These are phyloP conservation scores for Periconia digitata DNA, from an alignment of 2,329 filamentous ascomycete genomes.

Conservation along the genomic window DNA sequence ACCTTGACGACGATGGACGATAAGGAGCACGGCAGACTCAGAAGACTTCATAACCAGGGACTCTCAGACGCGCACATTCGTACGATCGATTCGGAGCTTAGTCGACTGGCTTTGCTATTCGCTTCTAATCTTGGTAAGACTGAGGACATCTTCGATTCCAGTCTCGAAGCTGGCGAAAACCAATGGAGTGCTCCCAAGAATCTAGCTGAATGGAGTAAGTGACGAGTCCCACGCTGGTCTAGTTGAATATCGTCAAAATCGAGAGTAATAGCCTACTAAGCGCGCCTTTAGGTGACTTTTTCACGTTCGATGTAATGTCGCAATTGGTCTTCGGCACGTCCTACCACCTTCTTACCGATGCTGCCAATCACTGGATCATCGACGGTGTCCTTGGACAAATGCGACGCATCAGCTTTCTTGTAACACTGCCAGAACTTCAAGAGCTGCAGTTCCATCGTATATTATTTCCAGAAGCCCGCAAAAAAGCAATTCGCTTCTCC, in stretches of 20 bases:
- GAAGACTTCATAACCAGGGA: no score
- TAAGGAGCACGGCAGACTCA: no score
- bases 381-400: neutral
- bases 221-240: neutral
- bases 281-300: neutral
- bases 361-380: conserved; percentile 13
- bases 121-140: neutral
- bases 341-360: conserved; percentile 36
- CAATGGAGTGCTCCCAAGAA: neutral
- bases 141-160: neutral
- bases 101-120: no score
- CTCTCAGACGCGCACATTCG: no score
- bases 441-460: neutral
- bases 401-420: neutral
- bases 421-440: neutral
- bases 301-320: conserved; percentile 10
- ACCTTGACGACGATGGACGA: neutral
- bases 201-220: neutral
- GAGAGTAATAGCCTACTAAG: neutral
- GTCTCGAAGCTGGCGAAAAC: neutral
- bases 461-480: neutral
- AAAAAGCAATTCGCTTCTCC: neutral
- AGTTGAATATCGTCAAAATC: neutral
- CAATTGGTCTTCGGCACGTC: conserved; percentile 23
- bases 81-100: no score